Evolutionary conservation across 2,329 filamentous ascomycete genomes (phyloP), one percentile per base, ranked within the genome.

Genomic region (Fusarium sp.): DNA sequence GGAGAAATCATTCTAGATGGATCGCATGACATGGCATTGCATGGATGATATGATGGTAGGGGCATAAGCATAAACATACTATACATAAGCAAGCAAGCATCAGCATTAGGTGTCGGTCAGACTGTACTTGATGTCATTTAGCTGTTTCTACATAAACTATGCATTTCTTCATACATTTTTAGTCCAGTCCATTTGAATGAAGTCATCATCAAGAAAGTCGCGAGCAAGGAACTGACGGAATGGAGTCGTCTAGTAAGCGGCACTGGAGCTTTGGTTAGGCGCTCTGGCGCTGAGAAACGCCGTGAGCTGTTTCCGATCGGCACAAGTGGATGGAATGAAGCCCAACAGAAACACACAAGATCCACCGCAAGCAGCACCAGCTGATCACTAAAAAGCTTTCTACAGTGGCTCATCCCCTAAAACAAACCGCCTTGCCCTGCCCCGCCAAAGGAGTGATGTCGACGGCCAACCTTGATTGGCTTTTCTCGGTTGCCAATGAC

Each of bases 361-460:
- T 20, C 48, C 49, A 61, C 59, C 37, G 48, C 49, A 66, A 55
- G 41, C 49, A 63, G 56, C 41, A n/a, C 41, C 48, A 51, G 32
- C 60, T 51, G 56, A 56, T 46, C 61, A 63, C 59, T 55, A 57
- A 63, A 41, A 25, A 13, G 18, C 25, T 20, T 20, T 16, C 21
- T 63, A 47, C 42, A 59, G 57, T 27, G 53, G 37, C 4, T 20
- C n/a, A 25, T 25, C 54, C 63, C 67, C 67, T 66, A 66, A 67
- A 69, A 56, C 66, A 54, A 13, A 12, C 41, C 23, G 47, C 41
- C 28, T 51, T 48, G 47, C 37, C 47, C 43, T 48, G 45, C 67
- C 57, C 61, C 54, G 32, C 59, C 55, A 63, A 41, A 48, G 65
- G 48, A 57, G 59, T 64, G 53, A 72, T 73, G 72, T 73, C 71